Base-by-base conservation (phyloP, 805 yeast genomes). In the Yamadazyma laniorum region DNA sequence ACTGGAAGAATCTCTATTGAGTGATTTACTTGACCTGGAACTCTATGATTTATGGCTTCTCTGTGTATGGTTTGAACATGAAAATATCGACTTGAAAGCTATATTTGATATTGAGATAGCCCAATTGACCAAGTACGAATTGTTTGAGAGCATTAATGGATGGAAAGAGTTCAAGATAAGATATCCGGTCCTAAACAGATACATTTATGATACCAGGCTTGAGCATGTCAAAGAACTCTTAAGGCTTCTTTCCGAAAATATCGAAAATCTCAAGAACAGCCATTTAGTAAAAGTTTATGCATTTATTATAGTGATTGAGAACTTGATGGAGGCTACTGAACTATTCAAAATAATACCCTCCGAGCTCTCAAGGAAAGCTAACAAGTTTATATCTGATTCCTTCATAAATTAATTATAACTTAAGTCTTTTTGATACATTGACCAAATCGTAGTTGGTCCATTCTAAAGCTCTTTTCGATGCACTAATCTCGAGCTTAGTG, bases 381-480 rank as follows among this genome's bases (percentile, higher is more conserved):
- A n/a, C 15, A 18, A 17, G 25, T 38, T 14, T 29, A 18, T 38
- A 29, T 8, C n/a, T 12, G 14, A 9, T 12, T 11, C 26, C 19
- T 34, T 34, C 26, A 31, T 27, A 30, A 13, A 28, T 12, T 21
- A 13, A 6, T 25, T 32, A 18, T 23, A 35, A 21, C 28, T 38
- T 43, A 15, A 64, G 37, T 40, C 73, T 50, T 52, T 82, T 83
- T 23, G 67, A 52, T n/a, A 67, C 56, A 29, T 60, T 58, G 0
- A 54, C 61, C 4, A 72, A 45, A 49, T 82, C 86, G 12, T 63
- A 74, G 30, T 61, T 64, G 3, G 79, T 65, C 90, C 91, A 85
- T 2, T 79, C 81, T 19, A 64, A 49, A 1, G 79, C 52, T 57
- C 90, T 74, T 51, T 83, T 82, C 49, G 35, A 1, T 54, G 56